phyloP scores from a whole-genome alignment of 768 basidiomycete species.

The Gloeophyllum trabeum region DNA sequence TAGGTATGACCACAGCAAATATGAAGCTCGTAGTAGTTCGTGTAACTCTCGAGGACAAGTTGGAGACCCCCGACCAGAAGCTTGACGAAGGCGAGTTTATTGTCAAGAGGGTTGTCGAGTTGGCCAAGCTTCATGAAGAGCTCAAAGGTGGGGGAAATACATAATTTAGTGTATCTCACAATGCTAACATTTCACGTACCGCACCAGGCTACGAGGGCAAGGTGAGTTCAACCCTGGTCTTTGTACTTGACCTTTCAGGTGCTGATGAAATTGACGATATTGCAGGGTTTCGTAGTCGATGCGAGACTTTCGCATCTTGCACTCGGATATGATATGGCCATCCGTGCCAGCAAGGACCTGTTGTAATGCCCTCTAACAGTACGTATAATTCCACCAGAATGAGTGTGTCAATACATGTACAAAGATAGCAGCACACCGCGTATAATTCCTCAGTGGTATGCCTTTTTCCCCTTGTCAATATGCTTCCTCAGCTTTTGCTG shows the following conservation, averaged over 20 bases:
- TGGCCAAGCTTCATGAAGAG: conserved; percentile 48
- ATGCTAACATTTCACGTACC: conserved; percentile 1
- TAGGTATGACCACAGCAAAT: conserved; percentile 90
- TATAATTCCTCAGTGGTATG: conserved; percentile 7
- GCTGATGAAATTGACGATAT: too few species aligned
- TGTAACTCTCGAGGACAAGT: conserved; percentile 51
- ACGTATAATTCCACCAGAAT: too few species aligned
- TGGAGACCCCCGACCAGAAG: conserved; percentile 62
- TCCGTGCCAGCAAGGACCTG: background rate
- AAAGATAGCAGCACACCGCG: conserved; percentile 1
- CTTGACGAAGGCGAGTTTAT: conserved; percentile 87
- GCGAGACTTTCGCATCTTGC: conserved; percentile 72
- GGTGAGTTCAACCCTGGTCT: conserved; percentile 20
- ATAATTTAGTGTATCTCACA: background rate
- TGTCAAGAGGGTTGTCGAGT: conserved; percentile 54
- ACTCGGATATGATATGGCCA: conserved; percentile 51
- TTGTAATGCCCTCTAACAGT: too few species aligned
- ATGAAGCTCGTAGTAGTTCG: conserved; percentile 78
- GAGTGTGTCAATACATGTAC: too few species aligned
- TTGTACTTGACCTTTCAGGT: background rate
- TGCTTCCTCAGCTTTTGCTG: conserved; percentile 70
- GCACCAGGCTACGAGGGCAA: conserved; percentile 45
- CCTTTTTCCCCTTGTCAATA: conserved; percentile 59
- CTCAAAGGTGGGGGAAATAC: conserved; percentile 49
- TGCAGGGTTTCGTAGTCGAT: conserved; percentile 47